Base-by-base conservation (phyloP, 192 early-diverging fungal genomes). In the Coemansia sp. region DNA sequence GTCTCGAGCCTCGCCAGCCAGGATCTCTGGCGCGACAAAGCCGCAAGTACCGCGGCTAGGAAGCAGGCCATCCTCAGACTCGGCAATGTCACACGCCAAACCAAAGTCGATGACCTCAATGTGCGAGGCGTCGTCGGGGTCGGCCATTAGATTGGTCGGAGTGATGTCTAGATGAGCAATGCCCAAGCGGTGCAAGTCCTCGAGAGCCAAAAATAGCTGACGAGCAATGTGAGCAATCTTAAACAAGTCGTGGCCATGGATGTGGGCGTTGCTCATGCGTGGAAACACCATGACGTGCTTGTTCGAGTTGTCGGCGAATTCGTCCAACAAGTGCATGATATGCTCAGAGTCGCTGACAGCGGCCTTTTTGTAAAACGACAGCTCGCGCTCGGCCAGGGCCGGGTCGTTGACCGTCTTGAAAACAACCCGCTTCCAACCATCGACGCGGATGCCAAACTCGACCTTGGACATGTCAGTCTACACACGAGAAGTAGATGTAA, bases 31-130 rank as follows among this genome's bases (percentile, higher is more conserved):
- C 29, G 92, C 90, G 65, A 94, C 87, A 82, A 91, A 94, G 4
- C 92, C 92, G 36, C 85, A 83, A 6, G 92, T 94, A 2, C 92
- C 92, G 31, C 91, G 86, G 52, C 89, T 88, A 6, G 87, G 80
- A 40, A 89, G 87, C 46, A 69, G 61, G 13, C 78, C 63, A 3
- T 65, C 60, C 0, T 57, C 47, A 3, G 62, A 31, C 47, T 69
- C 72, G 18, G 77, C 33, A 31, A 83, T 72, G 40, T 84, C 73
- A 29, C 89, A 87, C 6, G 92, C 89, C 20, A 93, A 82, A 7
- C 92, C 92, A 81, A 91, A 92, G 72, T 93, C 92, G 29, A 93
- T 93, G 54, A 93, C 79, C 65, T 89, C 85, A 15, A 92, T 70
- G 61, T 85, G 75, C 61, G 69, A 70, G 11, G 68, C 29, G 46